A percentile compares a stretch with the other conserved stretches of the same genome.
Conservation (phyloP, 495 filamentous ascomycete species). For the Cercophora newfieldiana region DNA sequence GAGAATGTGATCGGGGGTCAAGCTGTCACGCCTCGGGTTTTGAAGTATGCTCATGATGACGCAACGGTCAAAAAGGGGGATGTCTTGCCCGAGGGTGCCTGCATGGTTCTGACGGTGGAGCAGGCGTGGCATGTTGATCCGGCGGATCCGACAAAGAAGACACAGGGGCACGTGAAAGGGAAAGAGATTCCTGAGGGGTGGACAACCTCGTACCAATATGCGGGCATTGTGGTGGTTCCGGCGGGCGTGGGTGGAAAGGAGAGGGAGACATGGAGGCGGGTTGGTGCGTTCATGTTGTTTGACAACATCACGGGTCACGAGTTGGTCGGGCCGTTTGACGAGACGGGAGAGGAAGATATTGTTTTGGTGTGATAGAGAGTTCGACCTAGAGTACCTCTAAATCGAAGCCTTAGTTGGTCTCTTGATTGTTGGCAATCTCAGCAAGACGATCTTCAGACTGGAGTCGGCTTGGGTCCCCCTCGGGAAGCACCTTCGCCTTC, state of each 20-base stretch:
- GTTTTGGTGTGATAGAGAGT: constrained; percentile 8
- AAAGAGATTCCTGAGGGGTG: neutral
- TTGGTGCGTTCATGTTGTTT: constrained; percentile 7
- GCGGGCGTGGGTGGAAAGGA: neutral
- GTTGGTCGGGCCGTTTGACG: constrained; percentile 1
- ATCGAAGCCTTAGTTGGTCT: too few species aligned
- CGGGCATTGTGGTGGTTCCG: constrained; percentile 10
- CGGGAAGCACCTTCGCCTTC: too few species aligned
- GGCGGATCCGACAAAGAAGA: neutral
- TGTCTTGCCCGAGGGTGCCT: neutral
- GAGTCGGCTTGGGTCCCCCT: too few species aligned
- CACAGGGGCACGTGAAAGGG: neutral
- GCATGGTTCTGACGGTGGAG: constrained; percentile 11
- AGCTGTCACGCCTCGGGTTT: constrained; percentile 6
- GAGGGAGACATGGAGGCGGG: neutral
- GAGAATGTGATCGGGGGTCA: constrained; percentile 2
- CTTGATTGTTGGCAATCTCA: too few species aligned
- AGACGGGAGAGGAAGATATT: neutral
- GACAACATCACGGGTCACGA: neutral
- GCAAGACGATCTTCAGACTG: too few species aligned
- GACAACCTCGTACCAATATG: constrained; percentile 10
- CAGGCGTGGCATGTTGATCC: constrained; percentile 10
- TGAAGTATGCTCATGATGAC: constrained; percentile 16
- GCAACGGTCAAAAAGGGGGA: neutral
- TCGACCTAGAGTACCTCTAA: too few species aligned